Conservation (phyloP, 495 filamentous ascomycete species). For the Penicillium dipodomyicola region DNA sequence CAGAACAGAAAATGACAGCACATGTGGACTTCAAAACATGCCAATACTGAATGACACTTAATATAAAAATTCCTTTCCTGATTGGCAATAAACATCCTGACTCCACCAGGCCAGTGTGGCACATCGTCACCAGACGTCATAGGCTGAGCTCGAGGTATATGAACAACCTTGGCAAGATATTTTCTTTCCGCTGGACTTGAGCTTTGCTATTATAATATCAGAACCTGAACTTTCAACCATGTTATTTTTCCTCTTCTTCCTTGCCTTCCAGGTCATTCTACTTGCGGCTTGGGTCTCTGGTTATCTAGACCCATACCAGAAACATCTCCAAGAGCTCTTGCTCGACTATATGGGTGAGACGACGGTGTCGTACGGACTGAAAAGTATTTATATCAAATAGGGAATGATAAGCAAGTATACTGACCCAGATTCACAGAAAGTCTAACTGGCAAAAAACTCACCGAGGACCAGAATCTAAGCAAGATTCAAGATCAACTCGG, state of each 20-base stretch:
- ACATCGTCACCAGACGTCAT: conserved; percentile 9
- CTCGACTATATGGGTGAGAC: conserved; percentile 55
- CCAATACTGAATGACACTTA: neutral
- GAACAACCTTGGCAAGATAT: neutral
- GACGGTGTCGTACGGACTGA: conserved; percentile 41
- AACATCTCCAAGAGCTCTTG: conserved; percentile 44
- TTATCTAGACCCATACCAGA: conserved; percentile 36
- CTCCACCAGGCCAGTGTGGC: neutral
- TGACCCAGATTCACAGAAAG: conserved; percentile 15
- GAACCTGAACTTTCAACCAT: conserved; percentile 14
- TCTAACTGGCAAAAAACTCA: conserved; percentile 34
- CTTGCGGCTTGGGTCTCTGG: conserved; percentile 37
- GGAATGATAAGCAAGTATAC: neutral
- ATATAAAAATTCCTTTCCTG: neutral
- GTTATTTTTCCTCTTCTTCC: conserved; percentile 28
- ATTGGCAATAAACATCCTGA: conserved; percentile 1
- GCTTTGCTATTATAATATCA: neutral
- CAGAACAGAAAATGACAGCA: neutral
- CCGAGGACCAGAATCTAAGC: conserved; percentile 36
- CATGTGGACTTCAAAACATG: no score
- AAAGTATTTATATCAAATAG: conserved; percentile 26
- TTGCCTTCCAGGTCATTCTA: conserved; percentile 22
- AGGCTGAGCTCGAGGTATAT: conserved; percentile 2
- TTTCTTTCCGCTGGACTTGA: neutral
- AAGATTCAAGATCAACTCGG: conserved; percentile 38